phyloP scores from a whole-genome alignment of 441 rosid genomes.

The Metrosideros polymorpha region DNA sequence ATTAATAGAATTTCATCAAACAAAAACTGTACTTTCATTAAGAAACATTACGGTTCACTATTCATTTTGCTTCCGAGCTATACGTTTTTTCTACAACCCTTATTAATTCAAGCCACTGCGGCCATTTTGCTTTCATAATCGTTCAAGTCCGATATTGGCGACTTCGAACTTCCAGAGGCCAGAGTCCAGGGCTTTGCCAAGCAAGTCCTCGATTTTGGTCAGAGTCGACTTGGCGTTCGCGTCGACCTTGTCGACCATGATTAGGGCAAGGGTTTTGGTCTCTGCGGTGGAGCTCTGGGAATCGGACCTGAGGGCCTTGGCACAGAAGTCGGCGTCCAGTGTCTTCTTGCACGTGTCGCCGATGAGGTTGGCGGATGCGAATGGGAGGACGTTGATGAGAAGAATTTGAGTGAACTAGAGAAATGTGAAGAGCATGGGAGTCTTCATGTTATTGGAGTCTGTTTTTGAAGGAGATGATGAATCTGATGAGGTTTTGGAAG shows the following conservation, averaged over 20 bases:
- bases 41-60: not conserved
- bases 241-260: not conserved
- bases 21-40: too few relatives aligned
- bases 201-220: not conserved
- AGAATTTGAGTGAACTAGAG: not conserved
- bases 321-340: conserved; percentile 8
- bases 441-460: too few relatives aligned
- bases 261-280: not conserved
- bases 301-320: conserved; percentile 2
- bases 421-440: too few relatives aligned
- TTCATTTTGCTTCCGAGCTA: not conserved
- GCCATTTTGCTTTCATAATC: not conserved
- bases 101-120: not conserved
- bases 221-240: not conserved
- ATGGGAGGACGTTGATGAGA: not conserved
- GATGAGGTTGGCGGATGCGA: not conserved
- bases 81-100: not conserved
- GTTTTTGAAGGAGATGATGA: not conserved
- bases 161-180: not conserved
- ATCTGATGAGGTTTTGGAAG: not conserved
- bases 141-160: not conserved
- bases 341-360: conserved; percentile 13
- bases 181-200: not conserved
- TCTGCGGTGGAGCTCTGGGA: conserved; percentile 9
- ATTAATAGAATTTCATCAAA: too few relatives aligned